Conservation (phyloP, 1,284 basidiomycete species). For the Tilletia setariae region DNA sequence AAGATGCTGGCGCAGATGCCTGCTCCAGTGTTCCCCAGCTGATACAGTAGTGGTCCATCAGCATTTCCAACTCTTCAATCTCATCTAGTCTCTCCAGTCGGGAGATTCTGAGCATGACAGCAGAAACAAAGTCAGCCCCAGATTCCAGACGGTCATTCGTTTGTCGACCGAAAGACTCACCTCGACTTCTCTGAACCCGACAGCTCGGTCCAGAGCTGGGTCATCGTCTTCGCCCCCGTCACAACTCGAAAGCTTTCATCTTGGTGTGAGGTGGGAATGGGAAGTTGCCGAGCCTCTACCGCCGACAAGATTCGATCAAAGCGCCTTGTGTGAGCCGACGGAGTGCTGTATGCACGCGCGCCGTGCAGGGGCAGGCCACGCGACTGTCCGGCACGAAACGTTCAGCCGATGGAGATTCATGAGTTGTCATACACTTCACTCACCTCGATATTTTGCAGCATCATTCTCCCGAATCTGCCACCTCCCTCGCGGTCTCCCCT, state of each 20-base stretch:
- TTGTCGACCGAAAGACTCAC: conserved; percentile 19
- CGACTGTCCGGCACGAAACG: conserved; percentile 22
- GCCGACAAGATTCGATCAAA: conserved; percentile 24
- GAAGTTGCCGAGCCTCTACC: not conserved
- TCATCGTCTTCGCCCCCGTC: conserved; percentile 25
- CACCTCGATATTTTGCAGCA: conserved; percentile 50
- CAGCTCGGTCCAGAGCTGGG: conserved; percentile 32
- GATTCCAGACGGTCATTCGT: not conserved
- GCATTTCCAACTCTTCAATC: conserved; percentile 52
- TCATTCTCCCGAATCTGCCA: conserved; percentile 43
- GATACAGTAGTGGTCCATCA: conserved; percentile 50
- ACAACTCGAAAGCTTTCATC: conserved; percentile 9
- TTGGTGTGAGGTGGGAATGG: not conserved
- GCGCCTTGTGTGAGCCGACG: conserved; percentile 31
- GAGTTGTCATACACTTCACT: not conserved
- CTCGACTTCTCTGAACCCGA: conserved; percentile 26
- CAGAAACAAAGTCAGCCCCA: not conserved
- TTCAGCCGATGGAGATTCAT: not conserved
- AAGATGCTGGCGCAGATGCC: not conserved
- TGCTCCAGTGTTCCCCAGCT: not conserved
- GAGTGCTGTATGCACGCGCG: conserved; percentile 38
- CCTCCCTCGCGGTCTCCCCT: conserved; percentile 27
- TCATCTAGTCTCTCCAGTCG: conserved; percentile 50
- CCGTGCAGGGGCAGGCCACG: conserved; percentile 42
- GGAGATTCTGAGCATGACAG: conserved; percentile 22